Percentiles rank a stretch among this genome's conserved stretches.
phyloP scores from a whole-genome alignment of 345 rosid genomes.

The Corchorus capsularis region DNA sequence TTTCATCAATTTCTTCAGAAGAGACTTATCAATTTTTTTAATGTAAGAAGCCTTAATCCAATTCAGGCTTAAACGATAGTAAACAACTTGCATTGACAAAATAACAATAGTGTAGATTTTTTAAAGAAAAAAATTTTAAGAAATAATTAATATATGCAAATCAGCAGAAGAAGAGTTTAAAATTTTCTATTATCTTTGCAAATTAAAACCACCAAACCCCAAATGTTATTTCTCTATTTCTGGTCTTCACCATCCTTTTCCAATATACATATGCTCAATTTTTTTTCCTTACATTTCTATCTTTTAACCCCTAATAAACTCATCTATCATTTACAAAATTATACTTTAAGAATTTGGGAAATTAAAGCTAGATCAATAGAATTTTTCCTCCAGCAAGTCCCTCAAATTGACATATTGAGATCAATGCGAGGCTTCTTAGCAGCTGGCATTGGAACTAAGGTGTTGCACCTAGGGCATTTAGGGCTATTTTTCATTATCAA shows the following conservation, averaged over 20 bases:
- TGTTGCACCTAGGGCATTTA: conserved; percentile 77
- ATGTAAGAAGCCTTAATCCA: not conserved
- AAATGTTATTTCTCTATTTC: no score
- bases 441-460: conserved; percentile 53
- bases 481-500: conserved; percentile 63
- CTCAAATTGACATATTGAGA: conserved; percentile 73
- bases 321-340: conserved; percentile 21
- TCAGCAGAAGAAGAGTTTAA: no score
- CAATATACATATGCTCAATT: conserved; percentile 15
- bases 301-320: not conserved
- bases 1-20: no score
- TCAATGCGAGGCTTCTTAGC: conserved; percentile 70
- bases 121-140: no score
- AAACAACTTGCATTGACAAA: no score
- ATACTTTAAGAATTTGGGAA: not conserved
- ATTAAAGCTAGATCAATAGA: not conserved
- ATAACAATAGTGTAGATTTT: no score
- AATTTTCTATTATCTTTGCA: no score
- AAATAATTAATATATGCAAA: no score
- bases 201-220: no score
- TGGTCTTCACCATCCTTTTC: not conserved
- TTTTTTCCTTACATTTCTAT: not conserved
- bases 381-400: not conserved
- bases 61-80: no score
- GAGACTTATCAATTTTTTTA: not conserved